Evolutionary conservation across 805 yeast genomes (phyloP).

Genomic region (Saccharomycopsis sp.): DNA sequence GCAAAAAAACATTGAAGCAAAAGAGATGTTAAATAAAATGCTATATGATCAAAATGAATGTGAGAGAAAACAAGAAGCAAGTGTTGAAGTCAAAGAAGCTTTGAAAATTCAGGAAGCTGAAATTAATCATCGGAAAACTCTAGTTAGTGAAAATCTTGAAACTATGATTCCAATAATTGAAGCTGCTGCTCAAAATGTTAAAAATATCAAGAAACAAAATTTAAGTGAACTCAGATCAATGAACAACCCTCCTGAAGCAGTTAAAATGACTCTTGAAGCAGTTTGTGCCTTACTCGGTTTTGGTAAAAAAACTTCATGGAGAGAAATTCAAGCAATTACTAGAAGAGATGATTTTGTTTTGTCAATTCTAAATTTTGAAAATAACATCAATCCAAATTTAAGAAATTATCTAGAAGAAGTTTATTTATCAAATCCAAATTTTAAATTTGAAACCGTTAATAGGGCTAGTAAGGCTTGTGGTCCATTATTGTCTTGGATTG

Average conservation of each 20-base stretch:
- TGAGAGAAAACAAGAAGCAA: conserved; percentile 80
- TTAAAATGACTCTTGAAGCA: conserved; percentile 76
- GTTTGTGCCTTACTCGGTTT: conserved; percentile 79
- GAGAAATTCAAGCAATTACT: conserved; percentile 71
- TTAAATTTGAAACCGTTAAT: conserved; percentile 61
- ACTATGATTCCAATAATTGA: conserved; percentile 53
- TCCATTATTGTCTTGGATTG: conserved; percentile 80
- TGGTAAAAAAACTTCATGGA: conserved; percentile 50
- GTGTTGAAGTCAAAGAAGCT: conserved; percentile 62
- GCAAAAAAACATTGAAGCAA: conserved; percentile 58
- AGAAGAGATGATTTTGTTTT: conserved; percentile 82
- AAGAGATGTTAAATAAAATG: conserved; percentile 62
- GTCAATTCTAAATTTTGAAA: conserved; percentile 66
- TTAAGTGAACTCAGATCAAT: conserved; percentile 81
- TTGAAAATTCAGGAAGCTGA: conserved; percentile 56
- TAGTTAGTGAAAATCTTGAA: conserved; percentile 55
- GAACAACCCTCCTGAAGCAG: conserved; percentile 84
- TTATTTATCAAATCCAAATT: conserved; percentile 55
- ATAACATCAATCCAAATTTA: conserved; percentile 45
- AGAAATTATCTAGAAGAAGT: conserved; percentile 44
- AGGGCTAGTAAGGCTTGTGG: conserved; percentile 96
- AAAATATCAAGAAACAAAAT: conserved; percentile 85
- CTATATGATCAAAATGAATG: conserved; percentile 83
- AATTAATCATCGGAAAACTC: conserved; percentile 40
- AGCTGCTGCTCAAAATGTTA: conserved; percentile 75